phyloP scores from a whole-genome alignment of 2,329 filamentous ascomycete species.

The Ophioceras dolichostomum region DNA sequence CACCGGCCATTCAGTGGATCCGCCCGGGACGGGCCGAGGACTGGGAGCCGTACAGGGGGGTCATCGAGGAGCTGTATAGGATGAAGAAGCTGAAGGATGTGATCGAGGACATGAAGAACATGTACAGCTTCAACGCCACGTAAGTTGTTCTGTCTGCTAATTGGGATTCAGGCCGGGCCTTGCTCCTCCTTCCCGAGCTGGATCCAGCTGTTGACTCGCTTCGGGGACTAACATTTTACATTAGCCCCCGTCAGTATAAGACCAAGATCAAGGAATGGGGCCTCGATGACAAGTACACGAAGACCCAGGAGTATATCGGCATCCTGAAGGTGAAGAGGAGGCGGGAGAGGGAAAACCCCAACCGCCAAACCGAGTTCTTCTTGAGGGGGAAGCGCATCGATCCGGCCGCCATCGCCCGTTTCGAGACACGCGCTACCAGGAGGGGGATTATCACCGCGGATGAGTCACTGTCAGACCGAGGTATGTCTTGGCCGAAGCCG shows the following conservation, averaged over 20 bases:
- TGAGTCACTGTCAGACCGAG: slow-evolving; percentile 1
- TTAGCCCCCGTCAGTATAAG: slow-evolving; percentile 19
- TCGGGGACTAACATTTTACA: not conserved
- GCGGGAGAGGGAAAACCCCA: slow-evolving; percentile 10
- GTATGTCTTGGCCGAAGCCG: no score
- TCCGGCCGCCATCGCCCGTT: slow-evolving; percentile 5
- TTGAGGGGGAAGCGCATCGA: slow-evolving; percentile 12
- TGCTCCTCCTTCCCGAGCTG: no score
- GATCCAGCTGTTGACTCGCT: slow-evolving; percentile 1
- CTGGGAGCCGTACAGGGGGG: slow-evolving; percentile 17
- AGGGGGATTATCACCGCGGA: slow-evolving; percentile 2
- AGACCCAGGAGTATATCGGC: slow-evolving; percentile 17
- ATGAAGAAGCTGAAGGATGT: slow-evolving; percentile 22
- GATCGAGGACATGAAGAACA: slow-evolving; percentile 20
- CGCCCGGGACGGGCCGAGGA: slow-evolving; percentile 16
- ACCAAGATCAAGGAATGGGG: slow-evolving; percentile 20
- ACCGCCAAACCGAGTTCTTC: slow-evolving; percentile 13
- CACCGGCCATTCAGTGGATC: no score
- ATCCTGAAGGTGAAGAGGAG: slow-evolving; percentile 16
- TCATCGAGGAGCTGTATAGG: slow-evolving; percentile 16
- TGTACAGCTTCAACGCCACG: slow-evolving; percentile 18
- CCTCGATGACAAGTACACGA: slow-evolving; percentile 20
- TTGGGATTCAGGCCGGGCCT: no score
- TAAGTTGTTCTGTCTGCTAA: slow-evolving; percentile 8
- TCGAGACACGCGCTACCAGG: slow-evolving; percentile 6